These are phyloP conservation scores for Ramularia collo-cygni DNA, from an alignment of 2,329 filamentous ascomycete genomes.

Conservation along the genomic window DNA sequence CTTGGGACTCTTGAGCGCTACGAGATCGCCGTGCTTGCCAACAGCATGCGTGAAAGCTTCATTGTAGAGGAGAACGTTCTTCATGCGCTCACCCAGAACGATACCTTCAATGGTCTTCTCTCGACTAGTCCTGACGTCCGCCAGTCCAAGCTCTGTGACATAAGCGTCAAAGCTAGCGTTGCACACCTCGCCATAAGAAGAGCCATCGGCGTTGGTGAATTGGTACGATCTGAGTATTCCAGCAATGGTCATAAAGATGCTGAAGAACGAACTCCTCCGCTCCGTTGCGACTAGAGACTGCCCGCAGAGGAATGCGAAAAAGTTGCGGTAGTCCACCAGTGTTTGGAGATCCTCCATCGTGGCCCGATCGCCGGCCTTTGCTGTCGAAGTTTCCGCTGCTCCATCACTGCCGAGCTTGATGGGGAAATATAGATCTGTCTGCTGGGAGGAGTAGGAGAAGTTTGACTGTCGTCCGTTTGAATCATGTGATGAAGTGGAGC, in stretches of 20 bases:
- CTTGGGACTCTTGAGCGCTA: slow-evolving; percentile 61
- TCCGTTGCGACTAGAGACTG: slow-evolving; percentile 55
- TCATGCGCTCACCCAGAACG: slow-evolving; percentile 82
- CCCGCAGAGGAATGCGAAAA: slow-evolving; percentile 58
- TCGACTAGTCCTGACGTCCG: slow-evolving; percentile 71
- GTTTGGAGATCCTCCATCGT: slow-evolving; percentile 47
- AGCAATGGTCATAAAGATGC: slow-evolving; percentile 55
- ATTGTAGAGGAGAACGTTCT: slow-evolving; percentile 73
- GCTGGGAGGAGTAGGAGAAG: slow-evolving; percentile 44
- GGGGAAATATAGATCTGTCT: slow-evolving; percentile 53
- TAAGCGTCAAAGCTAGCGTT: slow-evolving; percentile 64
- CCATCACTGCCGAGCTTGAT: slow-evolving; percentile 49
- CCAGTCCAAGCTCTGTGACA: slow-evolving; percentile 67
- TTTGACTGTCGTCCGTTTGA: slow-evolving; percentile 41
- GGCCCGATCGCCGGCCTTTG: slow-evolving; percentile 21
- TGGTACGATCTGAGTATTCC: slow-evolving; percentile 51
- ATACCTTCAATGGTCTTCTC: slow-evolving; percentile 87
- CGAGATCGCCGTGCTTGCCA: slow-evolving; percentile 71
- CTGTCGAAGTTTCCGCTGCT: slow-evolving; percentile 23
- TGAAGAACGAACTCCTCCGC: slow-evolving; percentile 48
- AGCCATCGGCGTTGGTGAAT: slow-evolving; percentile 56
- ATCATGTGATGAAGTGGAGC: slow-evolving; percentile 24
- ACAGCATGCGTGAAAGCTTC: slow-evolving; percentile 88
- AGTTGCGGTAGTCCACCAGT: slow-evolving; percentile 54
- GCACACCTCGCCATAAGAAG: slow-evolving; percentile 57